These are phyloP conservation scores for Xylaria castorea DNA, from an alignment of 495 filamentous ascomycete species.

Conservation along the genomic window DNA sequence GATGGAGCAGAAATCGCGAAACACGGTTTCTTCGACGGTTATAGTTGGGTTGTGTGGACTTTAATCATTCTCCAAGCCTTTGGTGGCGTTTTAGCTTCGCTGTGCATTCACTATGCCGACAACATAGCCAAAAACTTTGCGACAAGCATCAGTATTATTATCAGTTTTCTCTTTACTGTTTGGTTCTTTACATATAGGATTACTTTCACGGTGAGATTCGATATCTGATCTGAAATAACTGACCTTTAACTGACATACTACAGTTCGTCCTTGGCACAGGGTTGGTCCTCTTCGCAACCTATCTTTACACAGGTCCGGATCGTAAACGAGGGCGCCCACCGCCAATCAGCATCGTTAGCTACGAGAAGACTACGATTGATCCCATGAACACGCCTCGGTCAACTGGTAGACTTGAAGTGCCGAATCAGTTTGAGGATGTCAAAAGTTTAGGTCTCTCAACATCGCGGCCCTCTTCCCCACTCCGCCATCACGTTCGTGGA, in stretches of 20 bases:
- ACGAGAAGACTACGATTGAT: conserved; percentile 73
- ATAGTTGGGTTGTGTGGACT: conserved; percentile 89
- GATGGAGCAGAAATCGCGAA: conserved; percentile 84
- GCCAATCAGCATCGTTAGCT: conserved; percentile 75
- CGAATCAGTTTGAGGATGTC: conserved; percentile 54
- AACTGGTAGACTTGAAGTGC: conserved; percentile 41
- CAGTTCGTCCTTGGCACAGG: conserved; percentile 83
- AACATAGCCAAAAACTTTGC: conserved; percentile 92
- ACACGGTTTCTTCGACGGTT: conserved; percentile 90
- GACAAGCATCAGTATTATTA: conserved; percentile 84
- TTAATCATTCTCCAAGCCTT: conserved; percentile 81
- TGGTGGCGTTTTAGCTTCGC: conserved; percentile 81
- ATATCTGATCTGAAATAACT: neutral
- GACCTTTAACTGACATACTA: conserved; percentile 21
- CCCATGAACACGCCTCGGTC: conserved; percentile 46
- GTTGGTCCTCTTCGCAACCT: conserved; percentile 80
- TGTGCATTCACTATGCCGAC: conserved; percentile 86
- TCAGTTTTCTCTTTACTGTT: conserved; percentile 83
- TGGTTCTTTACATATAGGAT: conserved; percentile 73
- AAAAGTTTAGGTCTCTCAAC: conserved; percentile 64
- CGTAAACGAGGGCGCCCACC: conserved; percentile 66
- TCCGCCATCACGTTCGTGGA: conserved; percentile 57
- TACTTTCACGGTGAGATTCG: conserved; percentile 67
- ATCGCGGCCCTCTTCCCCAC: conserved; percentile 72
- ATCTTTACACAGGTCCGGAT: conserved; percentile 74